phyloP scores from a whole-genome alignment of 306 rosid genomes.

The Prunus mira region DNA sequence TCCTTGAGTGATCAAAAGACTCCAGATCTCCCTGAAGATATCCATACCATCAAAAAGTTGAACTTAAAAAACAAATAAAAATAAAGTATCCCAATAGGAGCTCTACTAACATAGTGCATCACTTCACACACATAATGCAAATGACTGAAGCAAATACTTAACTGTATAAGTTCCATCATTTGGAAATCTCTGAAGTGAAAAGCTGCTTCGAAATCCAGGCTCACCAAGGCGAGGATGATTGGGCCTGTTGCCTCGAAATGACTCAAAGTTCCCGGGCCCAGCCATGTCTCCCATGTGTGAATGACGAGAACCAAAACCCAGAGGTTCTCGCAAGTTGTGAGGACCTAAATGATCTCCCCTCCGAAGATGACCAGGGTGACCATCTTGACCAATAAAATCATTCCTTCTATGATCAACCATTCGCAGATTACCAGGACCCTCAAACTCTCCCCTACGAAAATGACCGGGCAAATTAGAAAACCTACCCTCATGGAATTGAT shows the following conservation, averaged over 20 bases:
- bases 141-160: conserved; percentile 38
- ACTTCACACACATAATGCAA: background rate
- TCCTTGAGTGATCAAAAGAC: conserved; percentile 63
- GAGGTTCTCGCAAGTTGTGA: conserved; percentile 55
- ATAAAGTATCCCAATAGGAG: conserved; percentile 12
- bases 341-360: conserved; percentile 72
- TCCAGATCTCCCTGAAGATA: conserved; percentile 68
- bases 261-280: conserved; percentile 63
- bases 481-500: conserved; percentile 59
- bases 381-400: conserved; percentile 62
- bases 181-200: conserved; percentile 67
- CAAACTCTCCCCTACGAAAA: conserved; percentile 72
- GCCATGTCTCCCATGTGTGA: conserved; percentile 55
- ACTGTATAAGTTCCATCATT: conserved; percentile 71
- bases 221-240: conserved; percentile 84
- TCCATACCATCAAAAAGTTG: conserved; percentile 19
- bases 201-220: conserved; percentile 95
- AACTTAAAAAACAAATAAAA: background rate
- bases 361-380: conserved; percentile 43
- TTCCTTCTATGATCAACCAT: conserved; percentile 65
- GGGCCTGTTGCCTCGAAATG: conserved; percentile 55
- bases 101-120: background rate
- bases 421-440: conserved; percentile 61
- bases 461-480: conserved; percentile 57
- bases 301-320: conserved; percentile 73